phyloP scores from a whole-genome alignment of 1,139 yeast genomes.

The Candida tropicalis region DNA sequence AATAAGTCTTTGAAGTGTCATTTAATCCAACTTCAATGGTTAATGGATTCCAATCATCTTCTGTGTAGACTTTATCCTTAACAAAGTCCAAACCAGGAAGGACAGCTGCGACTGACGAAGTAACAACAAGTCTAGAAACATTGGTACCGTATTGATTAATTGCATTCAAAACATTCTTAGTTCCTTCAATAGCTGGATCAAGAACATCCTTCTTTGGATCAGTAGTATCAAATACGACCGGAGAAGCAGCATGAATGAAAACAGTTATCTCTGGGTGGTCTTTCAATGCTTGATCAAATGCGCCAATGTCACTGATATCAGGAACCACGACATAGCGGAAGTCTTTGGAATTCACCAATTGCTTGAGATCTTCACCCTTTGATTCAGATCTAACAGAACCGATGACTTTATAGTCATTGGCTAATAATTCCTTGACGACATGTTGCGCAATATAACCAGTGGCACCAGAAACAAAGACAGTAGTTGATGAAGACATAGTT shows the following conservation, averaged over 20 bases:
- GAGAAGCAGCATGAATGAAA: slow-evolving; percentile 51
- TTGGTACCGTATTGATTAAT: slow-evolving; percentile 27
- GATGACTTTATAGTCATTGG: slow-evolving; percentile 26
- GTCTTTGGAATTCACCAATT: slow-evolving; percentile 16
- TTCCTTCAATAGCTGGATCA: slow-evolving; percentile 38
- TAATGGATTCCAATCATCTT: slow-evolving; percentile 33
- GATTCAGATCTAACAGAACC: slow-evolving; percentile 31
- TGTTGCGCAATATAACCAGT: slow-evolving; percentile 57
- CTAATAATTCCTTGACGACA: slow-evolving; percentile 28
- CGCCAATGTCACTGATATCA: slow-evolving; percentile 28
- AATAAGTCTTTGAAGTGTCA: slow-evolving; percentile 25
- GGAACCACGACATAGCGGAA: slow-evolving; percentile 32
- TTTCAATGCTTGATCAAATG: slow-evolving; percentile 33
- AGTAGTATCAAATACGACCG: slow-evolving; percentile 24
- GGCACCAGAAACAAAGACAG: slow-evolving; percentile 57
- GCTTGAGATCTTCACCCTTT: slow-evolving; percentile 27
- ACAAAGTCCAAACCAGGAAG: slow-evolving; percentile 12
- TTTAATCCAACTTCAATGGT: slow-evolving; percentile 28
- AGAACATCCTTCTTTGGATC: slow-evolving; percentile 34
- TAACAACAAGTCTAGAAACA: slow-evolving; percentile 26
- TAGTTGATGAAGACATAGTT: slow-evolving; percentile 6
- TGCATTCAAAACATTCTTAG: slow-evolving; percentile 31
- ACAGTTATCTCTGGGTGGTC: slow-evolving; percentile 37
- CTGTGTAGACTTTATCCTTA: slow-evolving; percentile 17
- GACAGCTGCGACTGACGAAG: slow-evolving; percentile 31